Conservation (phyloP, 2,329 filamentous ascomycete species). For the Pseudogymnoascus sp. region DNA sequence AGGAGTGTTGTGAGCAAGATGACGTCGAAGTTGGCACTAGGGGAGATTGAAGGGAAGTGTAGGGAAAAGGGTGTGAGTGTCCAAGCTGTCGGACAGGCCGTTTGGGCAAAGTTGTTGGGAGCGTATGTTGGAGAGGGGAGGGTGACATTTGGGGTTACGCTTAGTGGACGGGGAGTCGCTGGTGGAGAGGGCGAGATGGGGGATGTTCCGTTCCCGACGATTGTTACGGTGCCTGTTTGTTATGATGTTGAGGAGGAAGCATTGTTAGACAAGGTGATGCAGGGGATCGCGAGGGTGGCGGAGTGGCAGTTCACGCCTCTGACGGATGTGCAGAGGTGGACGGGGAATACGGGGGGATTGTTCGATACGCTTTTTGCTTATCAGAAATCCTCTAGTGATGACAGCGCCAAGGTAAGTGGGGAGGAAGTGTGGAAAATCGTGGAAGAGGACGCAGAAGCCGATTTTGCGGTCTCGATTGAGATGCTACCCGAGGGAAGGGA, state of each 20-base stretch:
- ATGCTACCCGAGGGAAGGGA: conserved; percentile 47
- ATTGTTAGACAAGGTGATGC: conserved; percentile 55
- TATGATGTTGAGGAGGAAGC: conserved; percentile 41
- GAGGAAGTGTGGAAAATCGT: conserved; percentile 47
- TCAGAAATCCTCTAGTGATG: conserved; percentile 46
- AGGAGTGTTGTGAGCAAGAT: conserved; percentile 29
- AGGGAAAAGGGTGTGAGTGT: conserved; percentile 55
- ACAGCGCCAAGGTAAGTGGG: conserved; percentile 11
- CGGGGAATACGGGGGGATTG: conserved; percentile 54
- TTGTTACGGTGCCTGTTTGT: conserved; percentile 70
- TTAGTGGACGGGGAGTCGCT: conserved; percentile 61
- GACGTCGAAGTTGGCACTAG: conserved; percentile 31
- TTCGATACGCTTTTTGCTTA: conserved; percentile 85
- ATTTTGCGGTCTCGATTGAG: conserved; percentile 77
- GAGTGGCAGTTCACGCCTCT: conserved; percentile 66
- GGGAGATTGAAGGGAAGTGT: conserved; percentile 47
- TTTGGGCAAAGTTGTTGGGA: conserved; percentile 68
- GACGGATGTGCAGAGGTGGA: conserved; percentile 61
- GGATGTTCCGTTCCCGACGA: conserved; percentile 64
- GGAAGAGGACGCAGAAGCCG: conserved; percentile 59
- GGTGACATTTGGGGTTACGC: conserved; percentile 70
- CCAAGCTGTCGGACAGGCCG: conserved; percentile 65
- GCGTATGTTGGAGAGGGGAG: conserved; percentile 66
- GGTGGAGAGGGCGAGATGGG: conserved; percentile 50
- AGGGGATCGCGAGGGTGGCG: conserved; percentile 53